Evolutionary conservation across 176 grass and related monocot genomes (phyloP).

Genomic region (Carex cristatella): DNA sequence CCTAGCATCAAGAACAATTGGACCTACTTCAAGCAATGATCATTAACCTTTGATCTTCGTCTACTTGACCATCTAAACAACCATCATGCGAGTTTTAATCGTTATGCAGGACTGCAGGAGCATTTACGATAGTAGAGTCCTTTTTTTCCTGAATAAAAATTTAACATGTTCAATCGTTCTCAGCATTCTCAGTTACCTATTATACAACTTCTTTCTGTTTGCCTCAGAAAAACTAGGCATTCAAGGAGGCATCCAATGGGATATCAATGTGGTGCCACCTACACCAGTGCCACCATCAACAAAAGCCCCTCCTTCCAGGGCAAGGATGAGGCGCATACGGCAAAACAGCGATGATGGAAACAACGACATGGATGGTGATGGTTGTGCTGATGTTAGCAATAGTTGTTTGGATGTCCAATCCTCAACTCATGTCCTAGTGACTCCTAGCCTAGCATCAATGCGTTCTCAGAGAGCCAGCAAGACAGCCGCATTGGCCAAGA

Average conservation of each 20-base stretch:
- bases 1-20: neutral
- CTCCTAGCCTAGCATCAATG: conserved; percentile 28
- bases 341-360: conserved; percentile 37
- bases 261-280: conserved; percentile 37
- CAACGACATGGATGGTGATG: neutral
- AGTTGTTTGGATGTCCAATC: conserved; percentile 19
- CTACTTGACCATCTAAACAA: neutral
- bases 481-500: conserved; percentile 59
- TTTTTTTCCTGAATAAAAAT: neutral
- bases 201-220: neutral
- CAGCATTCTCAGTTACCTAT: neutral
- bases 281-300: conserved; percentile 60
- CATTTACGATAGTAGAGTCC: neutral
- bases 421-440: conserved; percentile 27
- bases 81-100: neutral
- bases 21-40: neutral
- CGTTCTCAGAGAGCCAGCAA: conserved; percentile 83
- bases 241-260: conserved; percentile 38
- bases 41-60: neutral
- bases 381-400: conserved; percentile 1
- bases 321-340: conserved; percentile 39
- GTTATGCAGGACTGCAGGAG: neutral
- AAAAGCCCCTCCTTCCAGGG: conserved; percentile 43
- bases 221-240: conserved; percentile 63
- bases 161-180: neutral